A percentile compares a stretch with the other conserved stretches of the same genome.
Evolutionary conservation across 306 rosid species (phyloP).

Genomic region (Cucurbita pepo): DNA sequence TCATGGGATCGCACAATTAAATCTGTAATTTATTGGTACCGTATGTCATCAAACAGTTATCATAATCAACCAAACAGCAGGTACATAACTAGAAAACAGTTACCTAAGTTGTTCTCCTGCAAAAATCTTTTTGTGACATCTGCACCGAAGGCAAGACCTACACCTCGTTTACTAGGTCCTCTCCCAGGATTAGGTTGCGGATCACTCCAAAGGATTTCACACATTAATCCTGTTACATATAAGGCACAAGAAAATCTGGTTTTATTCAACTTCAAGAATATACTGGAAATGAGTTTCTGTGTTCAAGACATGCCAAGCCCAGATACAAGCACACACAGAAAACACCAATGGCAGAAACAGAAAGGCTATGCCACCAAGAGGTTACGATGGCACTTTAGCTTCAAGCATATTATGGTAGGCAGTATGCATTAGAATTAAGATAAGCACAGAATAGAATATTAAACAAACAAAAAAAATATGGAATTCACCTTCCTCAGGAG

Average conservation of each 20-base stretch:
- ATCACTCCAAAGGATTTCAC: conserved; percentile 97
- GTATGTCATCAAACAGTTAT: background rate
- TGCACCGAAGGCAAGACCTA: conserved; percentile 83
- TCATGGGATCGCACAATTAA: conserved; percentile 97
- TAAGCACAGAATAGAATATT: background rate
- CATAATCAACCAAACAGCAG: background rate
- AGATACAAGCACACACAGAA: background rate
- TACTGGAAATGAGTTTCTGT: background rate
- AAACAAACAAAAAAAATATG: background rate
- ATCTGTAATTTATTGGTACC: conserved; percentile 30
- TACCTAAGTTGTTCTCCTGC: conserved; percentile 83
- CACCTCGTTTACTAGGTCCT: conserved; percentile 99
- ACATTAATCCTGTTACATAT: conserved; percentile 67
- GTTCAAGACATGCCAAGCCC: background rate
- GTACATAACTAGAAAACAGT: background rate
- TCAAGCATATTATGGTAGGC: background rate
- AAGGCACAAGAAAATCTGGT: background rate
- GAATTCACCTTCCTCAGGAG: conserved; percentile 87
- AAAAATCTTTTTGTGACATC: conserved; percentile 85
- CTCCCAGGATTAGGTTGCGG: conserved; percentile 92
- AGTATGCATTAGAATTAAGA: background rate
- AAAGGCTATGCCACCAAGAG: background rate
- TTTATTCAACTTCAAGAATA: background rate
- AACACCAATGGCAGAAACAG: background rate
- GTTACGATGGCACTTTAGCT: background rate